Evolutionary conservation across 2,329 filamentous ascomycete species (phyloP), one percentile per base, ranked within the genome.

Genomic region (Aspergillus sp.): DNA sequence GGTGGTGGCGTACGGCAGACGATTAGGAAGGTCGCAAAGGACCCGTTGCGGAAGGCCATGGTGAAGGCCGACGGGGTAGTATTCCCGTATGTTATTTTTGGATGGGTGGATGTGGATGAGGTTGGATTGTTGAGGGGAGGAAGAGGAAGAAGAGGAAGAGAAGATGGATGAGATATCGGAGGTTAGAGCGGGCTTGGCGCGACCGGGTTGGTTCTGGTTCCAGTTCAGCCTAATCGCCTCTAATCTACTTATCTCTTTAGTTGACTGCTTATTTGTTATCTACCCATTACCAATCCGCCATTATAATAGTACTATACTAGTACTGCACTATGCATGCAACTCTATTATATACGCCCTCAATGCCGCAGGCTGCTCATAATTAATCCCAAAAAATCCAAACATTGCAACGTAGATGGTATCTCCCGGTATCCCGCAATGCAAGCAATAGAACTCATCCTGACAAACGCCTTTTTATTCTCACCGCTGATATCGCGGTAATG

Each of bases 11-110:
- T 85, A 97, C 94, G 92, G 67, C 92, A 93, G 68, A 98, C 89
- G 74, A 99, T 97, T 79, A 99, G 89, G 75, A 97, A 97, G 50
- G 95, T 97, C 78, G 93, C 92, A 76, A 99, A 99, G 53, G 92
- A 92, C 71, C 82, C 81, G 52, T 69, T 75, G 60, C 70, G 70
- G 60, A 76, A 70, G 48, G 74, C 72, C 77, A 79, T 79, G 38
- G 19, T 62, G 41, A 28, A n/a, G 36, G 15, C 28, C 50, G 43
- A 52, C 57, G 41, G 36, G 28, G 25, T 21, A 19, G 48, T 19
- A 10, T 50, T 28, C 50, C 47, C 45, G 17, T 39, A 39, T 28
- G 15, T 38, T 28, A 7, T 38, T 23, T 9, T n/a, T 28, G 38
- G 28, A 38, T 21, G 32, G 38, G 50, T 15, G 30, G 17, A 13